phyloP scores from a whole-genome alignment of 1,284 basidiomycete genomes.

The Pascua guehoae region DNA sequence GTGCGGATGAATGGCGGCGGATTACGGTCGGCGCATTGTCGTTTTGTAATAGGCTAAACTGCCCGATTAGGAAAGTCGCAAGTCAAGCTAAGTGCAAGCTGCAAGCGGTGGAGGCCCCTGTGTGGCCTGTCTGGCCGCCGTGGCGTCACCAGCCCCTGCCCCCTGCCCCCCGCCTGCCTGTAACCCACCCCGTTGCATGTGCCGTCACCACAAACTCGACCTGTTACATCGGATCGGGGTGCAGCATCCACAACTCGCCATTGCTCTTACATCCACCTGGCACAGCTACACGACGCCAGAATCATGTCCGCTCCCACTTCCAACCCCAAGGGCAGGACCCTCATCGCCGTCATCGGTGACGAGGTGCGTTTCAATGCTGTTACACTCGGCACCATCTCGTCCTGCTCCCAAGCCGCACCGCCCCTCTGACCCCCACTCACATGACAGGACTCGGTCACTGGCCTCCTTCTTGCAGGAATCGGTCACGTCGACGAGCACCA shows the following conservation, averaged over 20 bases:
- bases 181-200: neutral
- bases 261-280: neutral
- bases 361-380: constrained; percentile 61
- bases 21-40: no score
- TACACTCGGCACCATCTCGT: no score
- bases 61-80: neutral
- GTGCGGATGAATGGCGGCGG: no score
- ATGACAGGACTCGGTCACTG: constrained; percentile 85
- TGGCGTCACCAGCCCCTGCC: no score
- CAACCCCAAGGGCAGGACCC: constrained; percentile 65
- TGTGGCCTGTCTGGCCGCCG: neutral
- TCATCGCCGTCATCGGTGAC: constrained; percentile 85
- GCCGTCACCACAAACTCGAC: neutral
- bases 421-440: neutral
- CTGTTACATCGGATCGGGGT: neutral
- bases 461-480: constrained; percentile 83
- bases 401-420: neutral
- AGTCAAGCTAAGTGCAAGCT: no score
- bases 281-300: neutral
- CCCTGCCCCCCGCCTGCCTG: neutral
- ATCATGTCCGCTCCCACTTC: constrained; percentile 29
- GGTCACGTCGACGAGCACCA: constrained; percentile 82
- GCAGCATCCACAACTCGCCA: neutral
- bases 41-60: no score
- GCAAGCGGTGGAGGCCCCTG: neutral